phyloP scores from a whole-genome alignment of 2,329 filamentous ascomycete species.

The Cladosporium sp. region DNA sequence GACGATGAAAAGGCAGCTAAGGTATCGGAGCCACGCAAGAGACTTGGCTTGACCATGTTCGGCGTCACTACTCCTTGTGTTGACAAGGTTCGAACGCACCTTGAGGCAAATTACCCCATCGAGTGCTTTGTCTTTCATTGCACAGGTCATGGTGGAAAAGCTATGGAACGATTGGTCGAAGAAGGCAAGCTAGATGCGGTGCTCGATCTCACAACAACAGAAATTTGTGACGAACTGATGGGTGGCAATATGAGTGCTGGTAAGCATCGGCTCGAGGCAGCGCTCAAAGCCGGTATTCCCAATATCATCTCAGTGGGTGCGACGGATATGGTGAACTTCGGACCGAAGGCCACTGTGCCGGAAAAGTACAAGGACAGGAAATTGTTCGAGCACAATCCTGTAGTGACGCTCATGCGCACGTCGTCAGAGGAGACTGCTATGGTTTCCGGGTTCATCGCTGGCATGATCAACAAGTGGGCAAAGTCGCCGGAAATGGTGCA shows the following conservation, averaged over 20 bases:
- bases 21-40: conserved; percentile 37
- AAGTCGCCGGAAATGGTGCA: conserved; percentile 42
- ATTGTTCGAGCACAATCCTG: conserved; percentile 62
- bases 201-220: conserved; percentile 68
- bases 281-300: conserved; percentile 55
- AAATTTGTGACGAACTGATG: conserved; percentile 60
- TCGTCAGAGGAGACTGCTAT: conserved; percentile 52
- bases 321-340: conserved; percentile 62
- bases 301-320: conserved; percentile 49
- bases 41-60: conserved; percentile 68
- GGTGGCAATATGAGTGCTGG: conserved; percentile 63
- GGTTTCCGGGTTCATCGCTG: conserved; percentile 55
- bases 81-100: conserved; percentile 48
- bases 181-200: conserved; percentile 61
- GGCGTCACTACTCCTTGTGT: conserved; percentile 68
- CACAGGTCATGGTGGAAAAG: conserved; percentile 63
- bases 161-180: conserved; percentile 62
- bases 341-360: conserved; percentile 52
- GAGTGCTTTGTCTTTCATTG: conserved; percentile 67
- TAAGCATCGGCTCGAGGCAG: conserved; percentile 53
- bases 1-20: conserved; percentile 32
- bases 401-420: conserved; percentile 63
- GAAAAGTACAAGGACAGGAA: conserved; percentile 48
- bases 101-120: conserved; percentile 45
- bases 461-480: conserved; percentile 46